Conservation (phyloP, 1,139 yeast genomes). For the Yamadazyma dushanensis region DNA sequence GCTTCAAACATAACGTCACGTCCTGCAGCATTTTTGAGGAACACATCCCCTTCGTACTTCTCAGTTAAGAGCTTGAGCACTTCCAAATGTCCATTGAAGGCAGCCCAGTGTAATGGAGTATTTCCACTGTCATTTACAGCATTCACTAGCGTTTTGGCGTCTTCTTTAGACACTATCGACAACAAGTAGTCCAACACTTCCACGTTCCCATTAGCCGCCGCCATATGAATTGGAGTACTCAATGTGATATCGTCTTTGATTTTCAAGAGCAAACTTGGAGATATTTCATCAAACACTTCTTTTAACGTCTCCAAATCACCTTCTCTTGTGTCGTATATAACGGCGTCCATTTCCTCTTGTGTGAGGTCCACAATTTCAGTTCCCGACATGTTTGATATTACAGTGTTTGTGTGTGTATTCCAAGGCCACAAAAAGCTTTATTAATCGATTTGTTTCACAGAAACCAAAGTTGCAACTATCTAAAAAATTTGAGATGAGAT, state of each 20-base stretch:
- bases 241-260: slow-evolving; percentile 64
- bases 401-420: not conserved
- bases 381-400: slow-evolving; percentile 15
- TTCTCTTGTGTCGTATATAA: slow-evolving; percentile 78
- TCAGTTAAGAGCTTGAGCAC: slow-evolving; percentile 72
- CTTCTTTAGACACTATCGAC: slow-evolving; percentile 44
- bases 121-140: slow-evolving; percentile 78
- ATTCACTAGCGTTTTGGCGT: slow-evolving; percentile 50
- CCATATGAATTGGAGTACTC: slow-evolving; percentile 88
- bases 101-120: slow-evolving; percentile 96
- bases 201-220: slow-evolving; percentile 90
- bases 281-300: slow-evolving; percentile 64
- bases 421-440: no score
- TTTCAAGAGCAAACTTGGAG: slow-evolving; percentile 46
- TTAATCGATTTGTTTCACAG: no score
- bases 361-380: slow-evolving; percentile 27
- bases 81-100: slow-evolving; percentile 79
- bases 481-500: slow-evolving; percentile 7
- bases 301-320: slow-evolving; percentile 79
- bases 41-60: slow-evolving; percentile 77
- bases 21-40: slow-evolving; percentile 66
- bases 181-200: slow-evolving; percentile 65
- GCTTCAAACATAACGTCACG: slow-evolving; percentile 91
- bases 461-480: no score
- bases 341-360: slow-evolving; percentile 80